Evolutionary conservation across 257 asterid genomes (phyloP).

Genomic region (Avicennia marina): DNA sequence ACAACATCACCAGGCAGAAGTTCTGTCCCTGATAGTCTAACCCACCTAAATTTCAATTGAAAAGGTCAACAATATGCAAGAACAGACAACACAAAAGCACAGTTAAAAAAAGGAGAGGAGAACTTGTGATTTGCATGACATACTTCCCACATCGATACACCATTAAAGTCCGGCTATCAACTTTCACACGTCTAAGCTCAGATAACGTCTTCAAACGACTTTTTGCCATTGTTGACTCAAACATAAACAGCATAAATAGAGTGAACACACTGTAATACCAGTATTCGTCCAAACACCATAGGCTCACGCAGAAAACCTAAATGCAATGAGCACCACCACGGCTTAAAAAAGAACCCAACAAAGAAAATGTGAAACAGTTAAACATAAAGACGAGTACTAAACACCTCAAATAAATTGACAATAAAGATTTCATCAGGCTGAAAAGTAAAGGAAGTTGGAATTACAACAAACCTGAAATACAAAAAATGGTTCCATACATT

Average conservation of each 20-base stretch:
- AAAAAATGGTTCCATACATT: conserved; percentile 88
- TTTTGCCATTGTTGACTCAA: conserved; percentile 98
- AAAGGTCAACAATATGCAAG: conserved; percentile 23
- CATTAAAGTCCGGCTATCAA: conserved; percentile 83
- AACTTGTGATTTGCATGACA: conserved; percentile 28
- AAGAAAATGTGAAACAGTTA: background rate
- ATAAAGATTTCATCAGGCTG: background rate
- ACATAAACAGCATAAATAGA: conserved; percentile 94
- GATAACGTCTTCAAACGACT: conserved; percentile 90
- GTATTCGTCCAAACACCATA: conserved; percentile 96
- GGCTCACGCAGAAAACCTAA: conserved; percentile 95
- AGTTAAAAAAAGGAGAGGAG: background rate
- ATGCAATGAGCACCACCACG: conserved; percentile 24
- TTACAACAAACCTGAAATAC: conserved; percentile 78
- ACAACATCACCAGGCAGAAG: conserved; percentile 95
- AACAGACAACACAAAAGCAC: conserved; percentile 3
- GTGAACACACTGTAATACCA: conserved; percentile 98
- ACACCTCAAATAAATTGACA: background rate
- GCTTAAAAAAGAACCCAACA: conserved; percentile 7
- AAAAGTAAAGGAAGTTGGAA: conserved; percentile 11
- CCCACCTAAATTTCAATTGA: conserved; percentile 61
- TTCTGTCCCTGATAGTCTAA: conserved; percentile 85
- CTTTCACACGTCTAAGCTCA: conserved; percentile 95
- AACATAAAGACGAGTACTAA: background rate
- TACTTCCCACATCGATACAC: conserved; percentile 98